phyloP scores from a whole-genome alignment of 345 rosid genomes.

The Eucalyptus rudis region DNA sequence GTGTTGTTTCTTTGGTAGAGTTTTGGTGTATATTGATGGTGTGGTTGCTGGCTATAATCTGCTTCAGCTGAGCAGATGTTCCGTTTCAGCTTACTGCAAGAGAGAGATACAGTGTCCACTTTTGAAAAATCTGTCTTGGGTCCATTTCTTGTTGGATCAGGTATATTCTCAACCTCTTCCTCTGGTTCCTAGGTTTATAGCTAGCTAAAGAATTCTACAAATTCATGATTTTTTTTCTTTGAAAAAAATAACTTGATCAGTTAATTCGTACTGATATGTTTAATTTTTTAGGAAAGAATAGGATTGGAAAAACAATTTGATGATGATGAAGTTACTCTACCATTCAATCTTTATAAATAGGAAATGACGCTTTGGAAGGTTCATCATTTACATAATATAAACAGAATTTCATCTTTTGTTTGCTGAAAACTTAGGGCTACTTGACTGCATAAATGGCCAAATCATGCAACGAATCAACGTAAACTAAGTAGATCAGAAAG shows the following conservation, averaged over 20 bases:
- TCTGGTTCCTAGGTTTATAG: neutral
- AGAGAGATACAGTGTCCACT: neutral
- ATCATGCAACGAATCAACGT: neutral
- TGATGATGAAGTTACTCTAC: neutral
- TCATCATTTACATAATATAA: neutral
- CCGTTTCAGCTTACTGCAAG: neutral
- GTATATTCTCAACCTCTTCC: conserved; percentile 5
- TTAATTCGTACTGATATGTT: neutral
- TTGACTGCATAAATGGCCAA: neutral
- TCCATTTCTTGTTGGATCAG: conserved; percentile 46
- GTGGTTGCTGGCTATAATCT: conserved; percentile 47
- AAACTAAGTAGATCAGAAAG: neutral
- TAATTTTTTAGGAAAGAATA: neutral
- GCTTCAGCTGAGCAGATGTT: conserved; percentile 29
- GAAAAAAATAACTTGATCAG: neutral
- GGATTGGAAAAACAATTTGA: neutral
- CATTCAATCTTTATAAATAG: neutral
- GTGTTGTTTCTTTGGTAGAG: neutral
- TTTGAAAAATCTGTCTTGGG: conserved; percentile 8
- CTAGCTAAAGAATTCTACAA: neutral
- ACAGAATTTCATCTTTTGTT: neutral
- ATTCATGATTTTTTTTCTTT: neutral
- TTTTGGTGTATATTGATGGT: conserved; percentile 23
- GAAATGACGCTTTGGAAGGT: neutral
- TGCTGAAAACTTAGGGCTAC: neutral